phyloP scores from a whole-genome alignment of 305 asterid species.

The Andrographis paniculata region DNA sequence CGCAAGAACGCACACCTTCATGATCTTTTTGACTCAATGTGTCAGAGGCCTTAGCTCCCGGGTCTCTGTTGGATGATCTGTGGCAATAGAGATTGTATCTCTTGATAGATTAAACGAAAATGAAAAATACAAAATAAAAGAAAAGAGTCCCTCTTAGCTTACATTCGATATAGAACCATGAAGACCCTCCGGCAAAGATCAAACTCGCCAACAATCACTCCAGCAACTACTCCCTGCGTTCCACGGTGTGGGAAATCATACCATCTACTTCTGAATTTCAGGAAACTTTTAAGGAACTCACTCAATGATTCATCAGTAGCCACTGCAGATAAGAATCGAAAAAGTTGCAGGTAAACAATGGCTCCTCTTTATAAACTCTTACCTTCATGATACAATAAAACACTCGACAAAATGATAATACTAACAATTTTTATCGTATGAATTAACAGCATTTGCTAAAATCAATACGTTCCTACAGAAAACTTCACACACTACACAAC shows the following conservation, averaged over 20 bases:
- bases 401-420: no score
- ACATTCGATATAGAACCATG: constrained; percentile 89
- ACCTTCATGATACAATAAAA: no score
- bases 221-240: constrained; percentile 64
- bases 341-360: no score
- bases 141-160: constrained; percentile 26
- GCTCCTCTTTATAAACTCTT: no score
- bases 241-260: constrained; percentile 90
- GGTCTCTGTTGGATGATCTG: constrained; percentile 88
- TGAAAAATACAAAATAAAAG: constrained; percentile 8
- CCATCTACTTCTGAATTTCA: constrained; percentile 91
- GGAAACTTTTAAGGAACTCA: constrained; percentile 75
- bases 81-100: constrained; percentile 8
- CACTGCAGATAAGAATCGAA: constrained; percentile 46
- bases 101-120: constrained; percentile 3
- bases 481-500: no score
- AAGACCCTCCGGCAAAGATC: constrained; percentile 87
- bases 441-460: no score
- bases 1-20: constrained; percentile 40
- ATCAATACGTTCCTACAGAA: no score
- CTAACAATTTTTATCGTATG: no score
- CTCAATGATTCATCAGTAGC: constrained; percentile 67
- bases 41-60: constrained; percentile 75
- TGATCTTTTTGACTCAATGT: constrained; percentile 70
- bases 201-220: constrained; percentile 74